A percentile compares a stretch with the other conserved stretches of the same genome.
phyloP scores from a whole-genome alignment of 495 filamentous ascomycete species.

The Penicillium odoratum region DNA sequence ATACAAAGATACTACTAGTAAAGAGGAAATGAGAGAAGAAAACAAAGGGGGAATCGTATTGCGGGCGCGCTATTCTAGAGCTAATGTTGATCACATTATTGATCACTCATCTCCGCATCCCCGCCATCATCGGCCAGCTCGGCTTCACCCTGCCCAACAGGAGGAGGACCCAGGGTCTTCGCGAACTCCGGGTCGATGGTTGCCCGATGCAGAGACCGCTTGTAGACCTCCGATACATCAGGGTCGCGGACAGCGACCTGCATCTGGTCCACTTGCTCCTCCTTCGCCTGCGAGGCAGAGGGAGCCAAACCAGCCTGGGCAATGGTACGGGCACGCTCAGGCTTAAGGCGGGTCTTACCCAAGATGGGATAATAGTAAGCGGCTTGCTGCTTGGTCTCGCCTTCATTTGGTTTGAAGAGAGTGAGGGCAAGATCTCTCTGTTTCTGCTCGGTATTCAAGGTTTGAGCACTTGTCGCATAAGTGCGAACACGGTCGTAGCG shows the following conservation, averaged over 20 bases:
- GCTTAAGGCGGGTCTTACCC: conserved; percentile 63
- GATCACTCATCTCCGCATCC: conserved; percentile 23
- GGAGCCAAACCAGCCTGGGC: conserved; percentile 47
- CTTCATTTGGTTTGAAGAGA: conserved; percentile 59
- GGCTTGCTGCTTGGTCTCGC: conserved; percentile 56
- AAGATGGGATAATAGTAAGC: conserved; percentile 91
- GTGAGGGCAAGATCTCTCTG: conserved; percentile 61
- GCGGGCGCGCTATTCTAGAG: too few relatives aligned
- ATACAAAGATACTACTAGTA: too few relatives aligned
- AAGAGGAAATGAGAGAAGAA: too few relatives aligned
- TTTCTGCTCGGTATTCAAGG: conserved; percentile 53
- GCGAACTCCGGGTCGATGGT: conserved; percentile 48
- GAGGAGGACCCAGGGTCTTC: conserved; percentile 38
- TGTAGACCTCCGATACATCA: conserved; percentile 52
- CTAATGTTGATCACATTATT: conserved; percentile 3
- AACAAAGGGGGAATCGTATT: too few relatives aligned
- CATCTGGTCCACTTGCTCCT: conserved; percentile 55
- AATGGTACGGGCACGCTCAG: conserved; percentile 51
- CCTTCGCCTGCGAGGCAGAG: conserved; percentile 33
- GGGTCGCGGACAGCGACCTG: conserved; percentile 55
- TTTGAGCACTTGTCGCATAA: conserved; percentile 77
- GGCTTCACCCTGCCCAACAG: conserved; percentile 21
- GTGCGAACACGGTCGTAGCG: conserved; percentile 74
- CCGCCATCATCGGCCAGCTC: neutral
- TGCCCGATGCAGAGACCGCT: conserved; percentile 43